These are phyloP conservation scores for Wallacemonas sp. DNA, from an alignment of 208 protist species.

Conservation along the genomic window DNA sequence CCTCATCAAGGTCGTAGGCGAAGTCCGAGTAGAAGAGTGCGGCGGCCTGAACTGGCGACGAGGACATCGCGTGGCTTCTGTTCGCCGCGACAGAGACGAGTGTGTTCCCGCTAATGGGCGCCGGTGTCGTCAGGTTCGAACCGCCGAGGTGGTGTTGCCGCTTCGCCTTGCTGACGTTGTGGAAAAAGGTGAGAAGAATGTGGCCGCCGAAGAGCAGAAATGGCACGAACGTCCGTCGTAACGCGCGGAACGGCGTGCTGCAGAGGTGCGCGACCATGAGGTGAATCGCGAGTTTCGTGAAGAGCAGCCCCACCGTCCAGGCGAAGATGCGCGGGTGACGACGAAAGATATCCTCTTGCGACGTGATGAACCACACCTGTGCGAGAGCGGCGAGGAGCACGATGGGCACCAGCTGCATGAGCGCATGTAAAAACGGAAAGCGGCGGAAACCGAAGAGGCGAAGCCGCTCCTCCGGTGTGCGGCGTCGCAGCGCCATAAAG, in stretches of 20 bases:
- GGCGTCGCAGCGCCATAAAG: conserved; percentile 38
- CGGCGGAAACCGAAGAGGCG: background rate
- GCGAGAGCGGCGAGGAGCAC: conserved; percentile 50
- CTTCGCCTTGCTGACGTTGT: conserved; percentile 29
- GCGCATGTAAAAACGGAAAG: conserved; percentile 57
- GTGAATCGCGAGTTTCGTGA: conserved; percentile 75
- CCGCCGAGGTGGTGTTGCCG: conserved; percentile 2
- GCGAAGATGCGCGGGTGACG: conserved; percentile 74
- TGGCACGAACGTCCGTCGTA: conserved; percentile 68
- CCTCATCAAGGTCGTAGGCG: conserved; percentile 44
- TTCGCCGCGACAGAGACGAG: background rate
- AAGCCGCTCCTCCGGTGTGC: background rate
- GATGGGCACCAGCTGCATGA: conserved; percentile 56
- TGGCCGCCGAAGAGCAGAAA: conserved; percentile 61
- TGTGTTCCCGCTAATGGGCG: background rate
- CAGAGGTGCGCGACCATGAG: conserved; percentile 84
- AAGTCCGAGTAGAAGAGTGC: conserved; percentile 21
- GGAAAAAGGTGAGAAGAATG: conserved; percentile 46
- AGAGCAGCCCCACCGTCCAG: conserved; percentile 82
- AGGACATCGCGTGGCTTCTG: background rate
- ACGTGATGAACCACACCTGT: conserved; percentile 58
- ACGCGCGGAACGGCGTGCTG: conserved; percentile 34
- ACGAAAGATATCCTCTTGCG: conserved; percentile 70
- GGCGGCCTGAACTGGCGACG: background rate
- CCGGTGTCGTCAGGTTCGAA: background rate